A percentile compares a stretch with the other conserved stretches of the same genome.
Evolutionary conservation across 495 filamentous ascomycete genomes (phyloP).

Genomic region (Talaromyces adpressus): DNA sequence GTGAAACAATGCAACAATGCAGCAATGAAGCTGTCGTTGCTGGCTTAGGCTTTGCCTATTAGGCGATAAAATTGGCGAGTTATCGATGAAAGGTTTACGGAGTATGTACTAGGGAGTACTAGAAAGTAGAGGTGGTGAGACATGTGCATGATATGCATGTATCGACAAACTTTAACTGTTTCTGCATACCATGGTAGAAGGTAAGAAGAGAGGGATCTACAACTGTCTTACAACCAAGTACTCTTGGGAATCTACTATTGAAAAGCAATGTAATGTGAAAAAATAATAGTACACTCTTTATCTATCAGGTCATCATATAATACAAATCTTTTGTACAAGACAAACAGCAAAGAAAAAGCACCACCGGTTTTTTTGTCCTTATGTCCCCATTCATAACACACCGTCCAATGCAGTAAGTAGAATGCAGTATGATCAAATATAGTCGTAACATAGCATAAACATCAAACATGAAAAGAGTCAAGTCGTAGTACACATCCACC

Average conservation of each 20-base stretch:
- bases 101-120: no score
- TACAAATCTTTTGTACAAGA: constrained; percentile 1
- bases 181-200: no score
- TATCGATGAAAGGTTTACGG: no score
- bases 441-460: background rate
- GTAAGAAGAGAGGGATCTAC: no score
- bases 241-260: no score
- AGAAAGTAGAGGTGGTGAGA: background rate
- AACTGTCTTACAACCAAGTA: no score
- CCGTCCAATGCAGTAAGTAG: background rate
- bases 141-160: background rate
- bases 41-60: no score
- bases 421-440: background rate
- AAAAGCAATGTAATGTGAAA: background rate
- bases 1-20: background rate
- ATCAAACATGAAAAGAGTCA: background rate
- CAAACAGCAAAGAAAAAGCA: background rate
- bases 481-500: background rate
- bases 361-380: background rate
- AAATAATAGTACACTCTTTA: background rate
- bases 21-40: background rate
- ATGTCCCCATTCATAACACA: background rate
- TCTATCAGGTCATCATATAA: background rate
- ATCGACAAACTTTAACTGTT: background rate
- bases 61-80: no score